Conservation (phyloP, 441 rosid species). For the Euphorbia celastroides region DNA sequence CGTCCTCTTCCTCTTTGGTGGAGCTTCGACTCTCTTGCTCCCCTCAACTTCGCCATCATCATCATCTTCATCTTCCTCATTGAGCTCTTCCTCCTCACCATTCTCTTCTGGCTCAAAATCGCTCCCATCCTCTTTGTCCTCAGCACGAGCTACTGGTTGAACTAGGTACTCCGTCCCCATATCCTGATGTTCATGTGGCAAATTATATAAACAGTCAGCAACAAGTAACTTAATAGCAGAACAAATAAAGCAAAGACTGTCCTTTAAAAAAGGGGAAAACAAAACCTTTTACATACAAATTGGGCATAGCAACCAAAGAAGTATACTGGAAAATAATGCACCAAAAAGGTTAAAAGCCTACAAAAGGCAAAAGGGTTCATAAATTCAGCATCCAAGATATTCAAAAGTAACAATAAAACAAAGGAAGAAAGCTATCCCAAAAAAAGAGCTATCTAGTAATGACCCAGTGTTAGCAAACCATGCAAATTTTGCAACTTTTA, state of each 20-base stretch:
- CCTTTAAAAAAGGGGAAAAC: no score
- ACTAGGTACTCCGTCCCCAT: conserved; percentile 79
- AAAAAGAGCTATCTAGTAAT: not conserved
- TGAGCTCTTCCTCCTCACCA: conserved; percentile 47
- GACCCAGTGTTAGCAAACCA: not conserved
- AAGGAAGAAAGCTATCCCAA: not conserved
- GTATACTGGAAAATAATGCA: not conserved
- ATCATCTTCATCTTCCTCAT: conserved; percentile 51
- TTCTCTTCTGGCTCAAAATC: conserved; percentile 75
- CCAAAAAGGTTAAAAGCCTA: not conserved
- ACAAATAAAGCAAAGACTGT: no score
- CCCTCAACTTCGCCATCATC: conserved; percentile 43
- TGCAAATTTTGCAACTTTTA: not conserved
- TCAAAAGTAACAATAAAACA: not conserved
- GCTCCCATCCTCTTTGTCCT: conserved; percentile 85
- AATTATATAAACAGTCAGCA: not conserved
- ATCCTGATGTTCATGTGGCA: conserved; percentile 43
- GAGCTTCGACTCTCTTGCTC: conserved; percentile 57
- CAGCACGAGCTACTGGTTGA: conserved; percentile 60
- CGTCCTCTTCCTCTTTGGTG: conserved; percentile 65
- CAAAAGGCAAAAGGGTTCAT: not conserved
- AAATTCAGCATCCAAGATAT: not conserved
- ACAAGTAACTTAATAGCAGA: not conserved
- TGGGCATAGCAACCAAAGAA: not conserved
- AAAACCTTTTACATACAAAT: no score